These are phyloP conservation scores for Sugiyamaella chiloensis DNA, from an alignment of 805 yeast genomes.

Conservation along the genomic window DNA sequence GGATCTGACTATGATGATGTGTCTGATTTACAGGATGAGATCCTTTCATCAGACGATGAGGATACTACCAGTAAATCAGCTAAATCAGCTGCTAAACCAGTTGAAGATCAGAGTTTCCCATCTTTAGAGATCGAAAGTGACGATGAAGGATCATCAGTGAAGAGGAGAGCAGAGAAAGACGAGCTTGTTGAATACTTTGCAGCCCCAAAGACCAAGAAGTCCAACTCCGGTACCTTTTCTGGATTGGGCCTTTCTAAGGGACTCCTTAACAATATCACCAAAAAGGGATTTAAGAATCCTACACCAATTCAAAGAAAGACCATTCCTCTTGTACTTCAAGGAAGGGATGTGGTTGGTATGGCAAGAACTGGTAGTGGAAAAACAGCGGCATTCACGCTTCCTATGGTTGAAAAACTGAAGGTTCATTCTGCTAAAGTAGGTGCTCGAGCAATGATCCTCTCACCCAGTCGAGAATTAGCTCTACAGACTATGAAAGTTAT, in stretches of 20 bases:
- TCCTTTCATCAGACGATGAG: slow-evolving; percentile 47
- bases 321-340: slow-evolving; percentile 82
- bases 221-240: slow-evolving; percentile 67
- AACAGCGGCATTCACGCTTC: slow-evolving; percentile 93
- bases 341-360: slow-evolving; percentile 97
- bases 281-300: slow-evolving; percentile 90
- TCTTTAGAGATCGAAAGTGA: slow-evolving; percentile 34
- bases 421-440: slow-evolving; percentile 85
- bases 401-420: slow-evolving; percentile 81
- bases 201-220: slow-evolving; percentile 28
- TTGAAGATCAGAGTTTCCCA: slow-evolving; percentile 13
- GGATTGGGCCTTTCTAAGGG: slow-evolving; percentile 83
- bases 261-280: slow-evolving; percentile 63
- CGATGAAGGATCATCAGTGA: slow-evolving; percentile 34
- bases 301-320: slow-evolving; percentile 98
- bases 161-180: slow-evolving; percentile 19
- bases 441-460: slow-evolving; percentile 78
- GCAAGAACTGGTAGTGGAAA: slow-evolving; percentile 99
- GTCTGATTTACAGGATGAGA: slow-evolving; percentile 27
- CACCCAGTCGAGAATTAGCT: slow-evolving; percentile 97
- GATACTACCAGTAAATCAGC: slow-evolving; percentile 23
- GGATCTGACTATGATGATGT: slow-evolving; percentile 14
- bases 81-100: too few relatives aligned
- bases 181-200: slow-evolving; percentile 19
- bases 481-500: slow-evolving; percentile 85